Percentiles rank a stretch among this genome's conserved stretches.
These are phyloP conservation scores for Lagerstroemia speciosa DNA, from an alignment of 345 rosid genomes.

Conservation along the genomic window DNA sequence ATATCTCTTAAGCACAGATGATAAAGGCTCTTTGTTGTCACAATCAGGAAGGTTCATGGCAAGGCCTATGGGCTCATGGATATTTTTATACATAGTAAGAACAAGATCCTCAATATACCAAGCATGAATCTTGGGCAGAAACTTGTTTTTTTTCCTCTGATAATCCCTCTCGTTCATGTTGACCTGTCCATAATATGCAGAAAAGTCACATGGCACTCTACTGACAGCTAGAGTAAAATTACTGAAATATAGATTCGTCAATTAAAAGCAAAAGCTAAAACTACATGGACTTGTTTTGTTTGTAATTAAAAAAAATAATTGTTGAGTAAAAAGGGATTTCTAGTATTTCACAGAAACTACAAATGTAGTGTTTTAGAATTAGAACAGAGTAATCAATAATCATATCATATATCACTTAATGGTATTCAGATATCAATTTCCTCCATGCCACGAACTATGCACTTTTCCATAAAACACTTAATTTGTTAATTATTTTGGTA, in stretches of 20 bases:
- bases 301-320: not conserved
- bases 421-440: not conserved
- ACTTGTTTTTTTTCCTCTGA: conserved; percentile 95
- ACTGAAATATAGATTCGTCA: not conserved
- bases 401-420: not conserved
- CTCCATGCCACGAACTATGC: not conserved
- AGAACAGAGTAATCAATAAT: not conserved
- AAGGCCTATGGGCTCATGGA: not conserved
- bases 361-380: not conserved
- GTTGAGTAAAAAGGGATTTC: not conserved
- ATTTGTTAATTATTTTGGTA: not conserved
- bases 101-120: conserved; percentile 37
- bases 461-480: not conserved
- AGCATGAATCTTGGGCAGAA: conserved; percentile 94
- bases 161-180: conserved; percentile 94
- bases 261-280: not conserved
- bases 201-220: not conserved
- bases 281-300: not conserved
- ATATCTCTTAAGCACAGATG: not conserved
- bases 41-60: too few species aligned
- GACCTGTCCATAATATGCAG: conserved; percentile 38
- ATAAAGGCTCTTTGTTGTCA: not conserved
- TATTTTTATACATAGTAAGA: not conserved
- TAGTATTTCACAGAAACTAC: not conserved
- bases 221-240: not conserved